These are phyloP conservation scores for Colletotrichum magnum DNA, from an alignment of 2,329 filamentous ascomycete genomes.

Conservation along the genomic window DNA sequence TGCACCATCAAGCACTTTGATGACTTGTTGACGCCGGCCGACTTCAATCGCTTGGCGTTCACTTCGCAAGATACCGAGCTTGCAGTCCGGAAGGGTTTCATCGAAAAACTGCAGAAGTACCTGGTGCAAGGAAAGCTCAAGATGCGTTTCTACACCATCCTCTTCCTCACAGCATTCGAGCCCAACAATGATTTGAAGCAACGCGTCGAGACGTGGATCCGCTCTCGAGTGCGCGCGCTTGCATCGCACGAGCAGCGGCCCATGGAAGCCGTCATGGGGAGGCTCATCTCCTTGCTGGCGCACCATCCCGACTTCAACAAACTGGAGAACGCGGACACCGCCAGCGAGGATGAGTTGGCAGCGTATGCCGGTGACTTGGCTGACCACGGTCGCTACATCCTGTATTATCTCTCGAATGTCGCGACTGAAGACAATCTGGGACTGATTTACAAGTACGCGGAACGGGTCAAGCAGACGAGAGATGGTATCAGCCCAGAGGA, in stretches of 20 bases:
- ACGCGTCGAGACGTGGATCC: conserved; percentile 88
- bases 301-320: conserved; percentile 92
- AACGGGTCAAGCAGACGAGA: conserved; percentile 90
- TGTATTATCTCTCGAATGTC: conserved; percentile 88
- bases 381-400: conserved; percentile 88
- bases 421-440: conserved; percentile 90
- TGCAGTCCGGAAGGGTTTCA: conserved; percentile 83
- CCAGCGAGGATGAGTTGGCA: conserved; percentile 55
- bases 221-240: conserved; percentile 81
- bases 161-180: conserved; percentile 94
- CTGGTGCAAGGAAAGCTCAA: conserved; percentile 80
- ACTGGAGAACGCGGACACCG: conserved; percentile 18
- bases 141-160: conserved; percentile 86
- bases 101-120: conserved; percentile 91
- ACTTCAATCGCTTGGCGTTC: conserved; percentile 87
- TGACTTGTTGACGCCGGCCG: conserved; percentile 76
- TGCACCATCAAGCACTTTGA: conserved; percentile 84
- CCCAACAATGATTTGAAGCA: conserved; percentile 80
- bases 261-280: conserved; percentile 85
- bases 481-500: conserved; percentile 80
- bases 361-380: conserved; percentile 70
- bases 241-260: conserved; percentile 71
- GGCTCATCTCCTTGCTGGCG: conserved; percentile 88
- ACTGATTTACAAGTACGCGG: conserved; percentile 91
- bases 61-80: conserved; percentile 83